Evolutionary conservation across 768 basidiomycete species (phyloP).

Genomic region (Tremella mesenterica): DNA sequence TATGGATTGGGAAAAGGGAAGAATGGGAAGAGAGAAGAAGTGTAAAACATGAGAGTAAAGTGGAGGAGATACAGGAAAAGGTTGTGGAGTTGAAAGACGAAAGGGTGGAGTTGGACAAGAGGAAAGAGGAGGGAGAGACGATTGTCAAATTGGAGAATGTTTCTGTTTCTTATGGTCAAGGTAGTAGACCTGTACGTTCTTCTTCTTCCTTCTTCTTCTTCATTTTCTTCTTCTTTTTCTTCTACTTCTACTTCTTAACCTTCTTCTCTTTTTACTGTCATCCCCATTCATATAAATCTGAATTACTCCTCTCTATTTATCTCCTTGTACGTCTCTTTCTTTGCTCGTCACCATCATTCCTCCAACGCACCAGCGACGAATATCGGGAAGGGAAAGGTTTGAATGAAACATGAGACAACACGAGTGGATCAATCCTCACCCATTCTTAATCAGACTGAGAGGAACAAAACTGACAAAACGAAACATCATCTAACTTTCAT

Average conservation of each 20-base stretch:
- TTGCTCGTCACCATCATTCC: too few relatives aligned
- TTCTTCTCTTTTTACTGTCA: too few relatives aligned
- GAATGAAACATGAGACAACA: too few relatives aligned
- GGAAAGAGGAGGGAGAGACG: conserved; percentile 25
- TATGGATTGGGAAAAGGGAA: conserved; percentile 52
- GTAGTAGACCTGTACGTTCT: conserved; percentile 45
- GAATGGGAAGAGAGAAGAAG: conserved; percentile 45
- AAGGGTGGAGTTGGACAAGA: background rate
- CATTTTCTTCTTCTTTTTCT: background rate
- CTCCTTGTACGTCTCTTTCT: too few relatives aligned
- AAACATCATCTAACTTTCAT: too few relatives aligned
- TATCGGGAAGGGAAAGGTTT: too few relatives aligned
- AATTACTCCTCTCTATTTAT: too few relatives aligned
- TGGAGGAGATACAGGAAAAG: background rate
- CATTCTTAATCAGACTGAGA: background rate
- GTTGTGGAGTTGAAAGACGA: background rate
- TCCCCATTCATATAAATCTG: too few relatives aligned
- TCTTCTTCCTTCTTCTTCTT: background rate
- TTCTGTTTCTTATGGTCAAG: conserved; percentile 61
- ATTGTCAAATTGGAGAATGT: conserved; percentile 61
- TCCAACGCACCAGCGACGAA: too few relatives aligned
- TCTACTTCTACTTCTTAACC: too few relatives aligned
- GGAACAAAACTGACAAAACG: too few relatives aligned
- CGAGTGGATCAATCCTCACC: too few relatives aligned
- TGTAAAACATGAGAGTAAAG: background rate